These are phyloP conservation scores for Geotrichum carabidarum DNA, from an alignment of 1,139 yeast species.

Conservation along the genomic window DNA sequence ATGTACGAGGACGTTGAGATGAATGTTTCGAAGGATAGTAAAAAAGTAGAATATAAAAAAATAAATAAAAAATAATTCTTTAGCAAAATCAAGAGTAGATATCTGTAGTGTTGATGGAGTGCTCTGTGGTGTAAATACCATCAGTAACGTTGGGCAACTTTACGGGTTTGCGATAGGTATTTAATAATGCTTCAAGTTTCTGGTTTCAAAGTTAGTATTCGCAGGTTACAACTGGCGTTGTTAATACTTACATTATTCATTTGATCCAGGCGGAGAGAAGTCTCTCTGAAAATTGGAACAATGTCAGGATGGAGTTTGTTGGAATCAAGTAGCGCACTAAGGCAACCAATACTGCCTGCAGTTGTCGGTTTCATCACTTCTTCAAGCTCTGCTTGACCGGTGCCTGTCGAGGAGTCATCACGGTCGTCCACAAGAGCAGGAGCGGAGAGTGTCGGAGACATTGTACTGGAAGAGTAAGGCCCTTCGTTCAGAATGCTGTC, in stretches of 20 bases:
- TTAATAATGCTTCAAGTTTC: constrained; percentile 12
- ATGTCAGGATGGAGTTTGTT: constrained; percentile 33
- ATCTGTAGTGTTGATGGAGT: too few relatives aligned
- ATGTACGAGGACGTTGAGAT: too few relatives aligned
- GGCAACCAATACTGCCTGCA: constrained; percentile 4
- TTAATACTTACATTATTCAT: constrained; percentile 17
- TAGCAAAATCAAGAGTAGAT: too few relatives aligned
- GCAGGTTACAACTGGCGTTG: background rate
- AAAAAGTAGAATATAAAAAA: too few relatives aligned
- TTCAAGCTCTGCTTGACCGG: background rate
- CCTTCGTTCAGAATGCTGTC: background rate
- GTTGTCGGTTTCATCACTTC: background rate
- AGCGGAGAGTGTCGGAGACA: background rate
- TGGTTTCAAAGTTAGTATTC: background rate
- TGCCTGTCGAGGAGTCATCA: constrained; percentile 3
- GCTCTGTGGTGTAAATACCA: too few relatives aligned
- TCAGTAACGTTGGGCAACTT: too few relatives aligned
- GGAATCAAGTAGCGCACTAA: constrained; percentile 6
- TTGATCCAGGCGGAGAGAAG: constrained; percentile 30
- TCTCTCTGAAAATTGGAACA: constrained; percentile 31
- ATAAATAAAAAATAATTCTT: too few relatives aligned
- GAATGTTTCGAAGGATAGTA: too few relatives aligned
- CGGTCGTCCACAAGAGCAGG: constrained; percentile 7
- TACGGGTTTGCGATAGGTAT: constrained; percentile 7
- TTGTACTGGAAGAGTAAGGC: background rate